These are phyloP conservation scores for Epichloe aotearoae DNA, from an alignment of 2,329 filamentous ascomycete species.

Conservation along the genomic window DNA sequence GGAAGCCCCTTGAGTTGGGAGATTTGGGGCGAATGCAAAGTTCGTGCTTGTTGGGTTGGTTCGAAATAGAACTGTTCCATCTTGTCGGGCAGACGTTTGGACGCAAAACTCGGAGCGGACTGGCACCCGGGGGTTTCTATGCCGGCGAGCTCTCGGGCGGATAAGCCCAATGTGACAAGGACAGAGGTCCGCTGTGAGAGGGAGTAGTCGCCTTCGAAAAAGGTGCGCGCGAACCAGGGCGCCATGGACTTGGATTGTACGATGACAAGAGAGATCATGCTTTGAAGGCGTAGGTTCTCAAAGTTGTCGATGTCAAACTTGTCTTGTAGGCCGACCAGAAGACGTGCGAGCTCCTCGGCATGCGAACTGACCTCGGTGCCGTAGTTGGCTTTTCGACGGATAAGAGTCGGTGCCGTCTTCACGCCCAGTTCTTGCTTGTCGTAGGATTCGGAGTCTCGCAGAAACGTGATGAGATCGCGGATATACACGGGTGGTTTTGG, in stretches of 20 bases:
- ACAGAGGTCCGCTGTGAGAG: conserved; percentile 71
- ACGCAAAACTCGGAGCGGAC: conserved; percentile 52
- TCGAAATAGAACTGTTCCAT: conserved; percentile 58
- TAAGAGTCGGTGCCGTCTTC: conserved; percentile 61
- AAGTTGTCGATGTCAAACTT: conserved; percentile 74
- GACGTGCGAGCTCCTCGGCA: conserved; percentile 62
- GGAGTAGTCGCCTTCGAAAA: conserved; percentile 92
- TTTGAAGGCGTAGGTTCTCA: conserved; percentile 59
- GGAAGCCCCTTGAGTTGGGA: conserved; percentile 36
- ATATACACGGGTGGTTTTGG: conserved; percentile 80
- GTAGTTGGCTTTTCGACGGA: conserved; percentile 77
- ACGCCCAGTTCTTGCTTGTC: conserved; percentile 75
- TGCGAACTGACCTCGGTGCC: conserved; percentile 82
- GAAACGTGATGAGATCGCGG: conserved; percentile 64
- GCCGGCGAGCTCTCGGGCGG: conserved; percentile 74
- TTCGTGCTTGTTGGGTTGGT: conserved; percentile 11
- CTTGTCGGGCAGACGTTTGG: conserved; percentile 60
- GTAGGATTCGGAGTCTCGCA: conserved; percentile 71
- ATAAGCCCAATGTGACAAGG: conserved; percentile 68
- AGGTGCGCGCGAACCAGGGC: conserved; percentile 70
- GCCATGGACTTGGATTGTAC: conserved; percentile 67
- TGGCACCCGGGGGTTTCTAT: conserved; percentile 46
- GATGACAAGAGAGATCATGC: conserved; percentile 69
- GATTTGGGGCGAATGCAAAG: conserved; percentile 13
- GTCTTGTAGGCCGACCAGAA: conserved; percentile 71